These are phyloP conservation scores for Fusarium redolens DNA, from an alignment of 2,329 filamentous ascomycete species.

Conservation along the genomic window DNA sequence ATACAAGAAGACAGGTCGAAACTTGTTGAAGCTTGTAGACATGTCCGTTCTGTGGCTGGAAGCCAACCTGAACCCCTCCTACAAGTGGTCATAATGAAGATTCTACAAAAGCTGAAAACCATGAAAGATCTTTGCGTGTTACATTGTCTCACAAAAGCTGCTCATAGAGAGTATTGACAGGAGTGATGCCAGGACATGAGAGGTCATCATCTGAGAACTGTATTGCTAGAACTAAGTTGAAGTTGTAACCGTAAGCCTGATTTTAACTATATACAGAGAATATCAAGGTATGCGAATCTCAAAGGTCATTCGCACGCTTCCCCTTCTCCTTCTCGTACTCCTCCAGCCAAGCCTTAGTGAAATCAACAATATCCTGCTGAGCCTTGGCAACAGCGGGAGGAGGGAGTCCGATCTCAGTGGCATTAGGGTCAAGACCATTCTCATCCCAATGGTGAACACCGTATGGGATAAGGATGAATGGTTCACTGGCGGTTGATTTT, in stretches of 20 bases:
- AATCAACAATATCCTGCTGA: conserved; percentile 68
- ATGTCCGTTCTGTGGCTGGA: not conserved
- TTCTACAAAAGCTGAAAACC: rapidly evolving
- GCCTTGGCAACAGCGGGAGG: conserved; percentile 67
- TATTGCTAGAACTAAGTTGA: not conserved
- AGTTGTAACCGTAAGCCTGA: not conserved
- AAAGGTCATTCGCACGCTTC: conserved; percentile 13
- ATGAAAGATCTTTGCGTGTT: not conserved
- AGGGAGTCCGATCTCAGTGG: conserved; percentile 71
- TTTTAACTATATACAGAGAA: not conserved
- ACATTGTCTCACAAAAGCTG: too few relatives aligned
- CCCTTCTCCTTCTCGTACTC: conserved; percentile 60
- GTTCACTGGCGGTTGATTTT: conserved; percentile 71
- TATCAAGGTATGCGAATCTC: not conserved
- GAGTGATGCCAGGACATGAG: too few relatives aligned
- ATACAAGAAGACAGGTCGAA: not conserved
- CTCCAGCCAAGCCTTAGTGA: conserved; percentile 75
- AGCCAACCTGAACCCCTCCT: too few relatives aligned
- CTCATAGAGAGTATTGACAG: not conserved
- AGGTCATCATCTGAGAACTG: not conserved
- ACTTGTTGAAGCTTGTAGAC: too few relatives aligned
- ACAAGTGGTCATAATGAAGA: too few relatives aligned
- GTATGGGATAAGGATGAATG: conserved; percentile 77
- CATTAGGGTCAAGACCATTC: conserved; percentile 67
- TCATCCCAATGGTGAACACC: conserved; percentile 87